phyloP scores from a whole-genome alignment of 2,329 filamentous ascomycete species.

The Tolypocladium inflatum region DNA sequence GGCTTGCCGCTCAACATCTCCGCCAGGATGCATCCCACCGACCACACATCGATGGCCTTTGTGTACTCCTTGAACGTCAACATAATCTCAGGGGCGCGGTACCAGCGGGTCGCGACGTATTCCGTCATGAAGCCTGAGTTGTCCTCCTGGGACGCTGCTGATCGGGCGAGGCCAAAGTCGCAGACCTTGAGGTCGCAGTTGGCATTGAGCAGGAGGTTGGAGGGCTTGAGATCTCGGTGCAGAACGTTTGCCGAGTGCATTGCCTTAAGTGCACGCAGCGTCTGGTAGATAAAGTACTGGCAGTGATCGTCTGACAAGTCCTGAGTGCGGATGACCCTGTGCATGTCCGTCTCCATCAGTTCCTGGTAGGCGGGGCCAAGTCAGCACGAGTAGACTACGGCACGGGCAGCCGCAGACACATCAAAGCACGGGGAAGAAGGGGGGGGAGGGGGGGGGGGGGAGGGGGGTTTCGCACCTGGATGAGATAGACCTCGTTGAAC shows the following conservation, averaged over 20 bases:
- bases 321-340: conserved; percentile 95
- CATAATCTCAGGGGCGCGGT: conserved; percentile 98
- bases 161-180: conserved; percentile 93
- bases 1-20: conserved; percentile 99
- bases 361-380: conserved; percentile 44
- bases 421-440: not conserved
- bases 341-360: conserved; percentile 99
- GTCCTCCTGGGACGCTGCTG: conserved; percentile 92
- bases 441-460: too few species aligned
- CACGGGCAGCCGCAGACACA: not conserved
- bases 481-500: conserved; percentile 97
- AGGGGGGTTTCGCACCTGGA: conserved; percentile 58
- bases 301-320: conserved; percentile 98
- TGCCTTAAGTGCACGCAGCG: conserved; percentile 89
- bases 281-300: conserved; percentile 99
- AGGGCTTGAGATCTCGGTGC: conserved; percentile 94
- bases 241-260: conserved; percentile 99
- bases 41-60: conserved; percentile 99
- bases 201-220: conserved; percentile 91
- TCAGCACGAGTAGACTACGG: not conserved
- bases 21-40: conserved; percentile 92
- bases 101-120: conserved; percentile 99
- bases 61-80: conserved; percentile 99
- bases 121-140: conserved; percentile 99
- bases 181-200: conserved; percentile 99